Base-by-base conservation (phyloP, 1,139 yeast species). In the Candida albicans region DNA sequence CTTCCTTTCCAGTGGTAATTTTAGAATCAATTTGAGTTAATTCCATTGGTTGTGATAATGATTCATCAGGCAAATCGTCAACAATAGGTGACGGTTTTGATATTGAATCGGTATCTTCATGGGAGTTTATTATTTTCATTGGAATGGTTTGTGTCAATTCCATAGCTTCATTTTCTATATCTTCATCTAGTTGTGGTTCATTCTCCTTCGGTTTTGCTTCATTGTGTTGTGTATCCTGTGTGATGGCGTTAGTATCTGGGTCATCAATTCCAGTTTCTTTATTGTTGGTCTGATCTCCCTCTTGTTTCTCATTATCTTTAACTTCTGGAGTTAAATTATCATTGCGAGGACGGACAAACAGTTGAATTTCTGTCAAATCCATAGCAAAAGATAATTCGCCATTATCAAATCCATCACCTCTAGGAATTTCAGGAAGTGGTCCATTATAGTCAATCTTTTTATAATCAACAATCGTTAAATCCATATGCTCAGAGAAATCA, bases 131-230 rank as follows among this genome's bases (percentile, higher is more conserved):
- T 27, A 29, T 29, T n/a, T 29, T 29, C 32, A 29, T 29, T 6
- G 37, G 36, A 33, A 41, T 25, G 4, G 38, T 40, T 40, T 55
- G 55, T 13, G 58, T 53, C 25, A 51, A 39, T 26, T 54, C 58
- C 57, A 55, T 54, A 13, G 41, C 44, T 28, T 35, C 42, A 13
- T 35, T 27, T 26, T 44, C 45, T 6, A 35, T 18, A 40, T 37
- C 22, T 34, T 42, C 39, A n/a, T n/a, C n/a, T n/a, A n/a, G n/a
- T 10, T 26, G 28, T 26, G 28, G 8, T 26, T 26, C 29, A 18
- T 18, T 18, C 22, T 18, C 22, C 22, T 5, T 18, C 5, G 5
- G 3, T 18, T 18, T 18, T 18, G 5, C 22, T 18, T 18, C 22
- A 18, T 18, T 18, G 3, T 3, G 22, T 18, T 18, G 22, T 18